Percentiles rank a stretch among this genome's conserved stretches.
phyloP scores from a whole-genome alignment of 2,329 filamentous ascomycete genomes.

The Diaporthe vexans region DNA sequence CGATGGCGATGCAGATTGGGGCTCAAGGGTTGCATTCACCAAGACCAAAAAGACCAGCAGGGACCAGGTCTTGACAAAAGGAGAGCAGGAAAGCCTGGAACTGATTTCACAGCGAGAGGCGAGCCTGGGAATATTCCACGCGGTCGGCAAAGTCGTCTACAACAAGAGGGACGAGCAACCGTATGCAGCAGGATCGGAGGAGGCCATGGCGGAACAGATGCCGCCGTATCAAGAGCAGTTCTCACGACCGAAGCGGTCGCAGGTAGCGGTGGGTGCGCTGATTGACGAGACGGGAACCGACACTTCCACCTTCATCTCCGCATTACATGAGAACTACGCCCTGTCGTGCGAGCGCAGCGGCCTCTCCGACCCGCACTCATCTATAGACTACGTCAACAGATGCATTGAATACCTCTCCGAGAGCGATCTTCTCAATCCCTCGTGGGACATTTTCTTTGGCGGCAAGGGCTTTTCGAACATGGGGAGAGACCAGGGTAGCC shows the following conservation, averaged over 20 bases:
- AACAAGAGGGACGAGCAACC: slow-evolving; percentile 83
- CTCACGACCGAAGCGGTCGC: slow-evolving; percentile 72
- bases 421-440: slow-evolving; percentile 85
- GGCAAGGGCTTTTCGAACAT: slow-evolving; percentile 67
- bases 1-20: slow-evolving; percentile 81
- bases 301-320: slow-evolving; percentile 88
- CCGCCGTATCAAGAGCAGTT: slow-evolving; percentile 71
- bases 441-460: slow-evolving; percentile 77
- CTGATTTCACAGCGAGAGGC: slow-evolving; percentile 89
- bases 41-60: slow-evolving; percentile 75
- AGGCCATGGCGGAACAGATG: slow-evolving; percentile 65
- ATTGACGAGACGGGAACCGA: slow-evolving; percentile 96
- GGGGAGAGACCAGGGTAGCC: slow-evolving; percentile 72
- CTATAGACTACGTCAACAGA: slow-evolving; percentile 84
- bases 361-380: slow-evolving; percentile 66
- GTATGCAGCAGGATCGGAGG: slow-evolving; percentile 53
- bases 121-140: slow-evolving; percentile 94
- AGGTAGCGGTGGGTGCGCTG: slow-evolving; percentile 80
- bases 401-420: slow-evolving; percentile 91
- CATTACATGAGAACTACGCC: slow-evolving; percentile 93
- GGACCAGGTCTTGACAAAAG: slow-evolving; percentile 74
- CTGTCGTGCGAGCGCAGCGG: slow-evolving; percentile 79
- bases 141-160: slow-evolving; percentile 95
- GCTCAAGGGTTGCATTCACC: slow-evolving; percentile 78
- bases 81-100: slow-evolving; percentile 84